A percentile compares a stretch with the other conserved stretches of the same genome.
Conservation (phyloP, 352 stramenopile species). For the Phytophthora cryptogea region DNA sequence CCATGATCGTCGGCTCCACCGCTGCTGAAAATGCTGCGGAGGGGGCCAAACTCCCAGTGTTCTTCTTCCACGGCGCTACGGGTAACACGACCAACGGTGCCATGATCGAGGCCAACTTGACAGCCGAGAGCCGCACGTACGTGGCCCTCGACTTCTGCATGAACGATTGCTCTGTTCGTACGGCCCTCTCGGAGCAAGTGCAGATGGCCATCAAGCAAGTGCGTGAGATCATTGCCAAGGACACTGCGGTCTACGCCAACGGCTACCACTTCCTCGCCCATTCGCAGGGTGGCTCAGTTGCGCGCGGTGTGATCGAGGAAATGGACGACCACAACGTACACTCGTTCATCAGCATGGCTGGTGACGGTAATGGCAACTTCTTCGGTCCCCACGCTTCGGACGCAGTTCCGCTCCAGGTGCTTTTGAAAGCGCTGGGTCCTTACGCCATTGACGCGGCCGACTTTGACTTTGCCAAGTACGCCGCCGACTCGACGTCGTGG, state of each 20-base stretch:
- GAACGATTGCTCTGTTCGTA: constrained; percentile 39
- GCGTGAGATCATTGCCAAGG: constrained; percentile 32
- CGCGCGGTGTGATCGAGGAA: constrained; percentile 55
- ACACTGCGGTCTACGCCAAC: constrained; percentile 33
- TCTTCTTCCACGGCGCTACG: constrained; percentile 61
- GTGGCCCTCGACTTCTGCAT: constrained; percentile 49
- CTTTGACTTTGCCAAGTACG: constrained; percentile 53
- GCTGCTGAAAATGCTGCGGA: constrained; percentile 14
- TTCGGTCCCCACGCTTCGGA: constrained; percentile 50
- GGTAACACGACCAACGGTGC: constrained; percentile 34
- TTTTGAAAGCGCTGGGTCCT: constrained; percentile 43
- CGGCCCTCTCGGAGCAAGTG: constrained; percentile 41
- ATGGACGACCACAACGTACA: constrained; percentile 64
- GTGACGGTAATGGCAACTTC: constrained; percentile 58
- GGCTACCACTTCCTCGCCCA: constrained; percentile 63
- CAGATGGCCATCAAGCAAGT: constrained; percentile 53
- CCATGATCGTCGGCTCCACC: constrained; percentile 14
- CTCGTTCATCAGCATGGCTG: constrained; percentile 55
- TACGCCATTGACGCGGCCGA: constrained; percentile 33
- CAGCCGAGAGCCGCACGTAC: constrained; percentile 41
- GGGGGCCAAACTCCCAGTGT: constrained; percentile 38
- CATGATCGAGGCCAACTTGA: constrained; percentile 44
- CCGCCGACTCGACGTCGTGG: constrained; percentile 27
- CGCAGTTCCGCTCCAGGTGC: constrained; percentile 36
- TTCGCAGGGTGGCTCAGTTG: constrained; percentile 50